Conservation (phyloP, 495 filamentous ascomycete species). For the Penicillium angulare region DNA sequence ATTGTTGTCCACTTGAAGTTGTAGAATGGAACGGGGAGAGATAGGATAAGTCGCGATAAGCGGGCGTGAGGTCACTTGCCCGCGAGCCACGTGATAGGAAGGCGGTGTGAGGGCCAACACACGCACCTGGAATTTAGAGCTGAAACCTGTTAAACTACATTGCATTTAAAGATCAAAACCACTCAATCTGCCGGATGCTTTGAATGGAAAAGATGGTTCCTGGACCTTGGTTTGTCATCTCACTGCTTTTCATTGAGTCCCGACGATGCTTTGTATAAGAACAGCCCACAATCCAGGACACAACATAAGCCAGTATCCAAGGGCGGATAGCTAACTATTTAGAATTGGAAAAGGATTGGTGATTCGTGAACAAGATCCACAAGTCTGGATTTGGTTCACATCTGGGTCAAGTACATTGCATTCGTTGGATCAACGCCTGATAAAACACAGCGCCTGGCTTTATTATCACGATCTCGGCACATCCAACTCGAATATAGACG, state of each 20-base stretch:
- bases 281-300: neutral
- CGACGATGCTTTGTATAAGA: no score
- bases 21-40: neutral
- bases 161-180: no score
- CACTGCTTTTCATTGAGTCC: no score
- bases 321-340: neutral
- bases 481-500: constrained; percentile 8
- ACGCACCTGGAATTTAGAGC: neutral
- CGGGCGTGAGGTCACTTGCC: constrained; percentile 24
- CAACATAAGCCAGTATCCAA: neutral
- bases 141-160: neutral
- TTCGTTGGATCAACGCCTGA: no score
- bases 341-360: no score
- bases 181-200: no score
- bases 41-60: constrained; percentile 6
- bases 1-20: neutral
- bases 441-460: no score
- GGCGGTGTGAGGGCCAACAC: constrained; percentile 20
- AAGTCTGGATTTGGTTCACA: no score
- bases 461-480: no score
- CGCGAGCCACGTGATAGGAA: constrained; percentile 20
- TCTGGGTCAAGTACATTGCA: neutral
- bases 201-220: no score
- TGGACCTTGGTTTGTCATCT: no score
- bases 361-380: no score